Evolutionary conservation across 2,329 filamentous ascomycete genomes (phyloP), one percentile per base, ranked within the genome.

Genomic region (Fonsecaea multimorphosa): DNA sequence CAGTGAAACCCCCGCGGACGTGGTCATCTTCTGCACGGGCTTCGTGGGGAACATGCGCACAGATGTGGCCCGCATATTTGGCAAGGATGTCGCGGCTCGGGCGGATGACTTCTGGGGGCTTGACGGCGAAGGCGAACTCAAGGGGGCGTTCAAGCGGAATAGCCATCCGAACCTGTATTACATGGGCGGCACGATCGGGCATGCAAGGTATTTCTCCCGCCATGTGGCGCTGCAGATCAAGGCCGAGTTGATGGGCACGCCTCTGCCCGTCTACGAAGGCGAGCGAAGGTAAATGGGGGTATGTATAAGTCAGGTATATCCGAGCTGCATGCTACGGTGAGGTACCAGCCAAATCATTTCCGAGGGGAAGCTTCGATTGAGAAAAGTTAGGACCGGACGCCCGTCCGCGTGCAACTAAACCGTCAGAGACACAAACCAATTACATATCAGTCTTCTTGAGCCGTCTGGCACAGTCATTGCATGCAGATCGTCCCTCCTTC

Each of bases 191-290:
- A 79, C 80, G 59, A 72, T 79, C 9, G 75, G 76, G 1, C 73
- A 79, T 52, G 74, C 75, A 3, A 74, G 82, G 51, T 75, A 78
- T 65, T 80, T 76, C 64, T 80, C 80, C 12, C 74, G 79, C 31
- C 77, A 81, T 34, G 55, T 84, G 40, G 81, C 82, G 7, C 63
- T 84, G 73, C 80, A 82, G 70, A 79, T 84, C 46, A 79, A 80
- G 71, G 79, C 75, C 2, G 64, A 65, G 44, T 54, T 73, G 7
- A 34, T 70, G 56, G 72, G 73, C 16, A 68, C 53, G 1, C 68
- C 69, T 6, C 63, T 74, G 38, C 65, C 65, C 3, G 19, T 64
- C 11, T 67, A 67, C 27, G 32, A 64, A 11, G 65, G 61, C 2
- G 60, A 67, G 38, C 44, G 65, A 52, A 54, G 64, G 16, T 7